Percentiles rank a stretch among this genome's conserved stretches.
Evolutionary conservation across 805 yeast species (phyloP).

Genomic region (Danielozyma ontarioensis): DNA sequence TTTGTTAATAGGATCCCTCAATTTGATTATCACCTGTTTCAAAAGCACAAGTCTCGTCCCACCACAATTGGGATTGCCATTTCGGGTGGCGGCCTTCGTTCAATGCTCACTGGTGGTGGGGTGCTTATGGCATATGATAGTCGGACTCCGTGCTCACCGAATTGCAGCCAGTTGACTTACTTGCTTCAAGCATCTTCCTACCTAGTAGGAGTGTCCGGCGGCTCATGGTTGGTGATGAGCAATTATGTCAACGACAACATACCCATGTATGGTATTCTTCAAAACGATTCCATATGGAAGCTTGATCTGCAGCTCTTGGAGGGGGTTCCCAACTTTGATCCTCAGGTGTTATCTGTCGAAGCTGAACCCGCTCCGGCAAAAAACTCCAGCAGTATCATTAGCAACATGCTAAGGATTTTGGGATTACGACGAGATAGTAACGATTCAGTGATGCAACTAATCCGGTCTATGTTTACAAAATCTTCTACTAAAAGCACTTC

Average conservation of each 20-base stretch:
- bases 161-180: slow-evolving; percentile 41
- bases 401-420: neutral
- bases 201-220: slow-evolving; percentile 66
- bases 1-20: slow-evolving; percentile 28
- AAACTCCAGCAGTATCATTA: neutral
- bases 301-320: slow-evolving; percentile 44
- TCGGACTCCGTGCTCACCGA: slow-evolving; percentile 31
- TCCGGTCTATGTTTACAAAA: slow-evolving; percentile 3
- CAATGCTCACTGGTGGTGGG: slow-evolving; percentile 59
- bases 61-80: slow-evolving; percentile 35
- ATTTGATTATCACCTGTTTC: slow-evolving; percentile 20
- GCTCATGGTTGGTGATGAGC: slow-evolving; percentile 62
- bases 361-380: neutral
- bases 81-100: slow-evolving; percentile 53
- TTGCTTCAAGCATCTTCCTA: slow-evolving; percentile 51
- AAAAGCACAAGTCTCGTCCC: slow-evolving; percentile 8
- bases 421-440: neutral
- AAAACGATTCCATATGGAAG: slow-evolving; percentile 30
- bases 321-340: slow-evolving; percentile 54
- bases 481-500: slow-evolving; percentile 8
- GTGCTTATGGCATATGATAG: slow-evolving; percentile 46
- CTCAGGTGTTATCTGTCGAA: slow-evolving; percentile 3
- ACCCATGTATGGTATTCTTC: slow-evolving; percentile 16
- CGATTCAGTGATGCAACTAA: slow-evolving; percentile 2
- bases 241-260: slow-evolving; percentile 26